A percentile compares a stretch with the other conserved stretches of the same genome.
phyloP scores from a whole-genome alignment of 805 yeast species.

The Candida pseudofarinosa region DNA sequence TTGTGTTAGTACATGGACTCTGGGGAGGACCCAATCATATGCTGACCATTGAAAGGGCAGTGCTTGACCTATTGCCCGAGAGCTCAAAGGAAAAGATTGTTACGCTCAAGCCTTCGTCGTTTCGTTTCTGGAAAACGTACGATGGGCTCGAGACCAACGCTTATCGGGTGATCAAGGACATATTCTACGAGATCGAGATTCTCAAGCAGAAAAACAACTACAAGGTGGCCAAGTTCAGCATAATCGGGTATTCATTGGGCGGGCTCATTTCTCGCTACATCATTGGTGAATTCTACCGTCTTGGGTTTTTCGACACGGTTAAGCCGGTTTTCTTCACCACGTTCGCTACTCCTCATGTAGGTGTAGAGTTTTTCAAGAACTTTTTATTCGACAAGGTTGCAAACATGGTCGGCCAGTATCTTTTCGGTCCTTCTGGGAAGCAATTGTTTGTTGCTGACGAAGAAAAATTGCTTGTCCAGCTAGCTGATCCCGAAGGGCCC shows the following conservation, averaged over 20 bases:
- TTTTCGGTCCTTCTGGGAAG: conserved; percentile 35
- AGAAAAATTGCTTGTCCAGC: conserved; percentile 42
- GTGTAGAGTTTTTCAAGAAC: conserved; percentile 33
- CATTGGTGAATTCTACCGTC: conserved; percentile 49
- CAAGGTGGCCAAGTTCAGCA: conserved; percentile 60
- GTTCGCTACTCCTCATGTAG: conserved; percentile 44
- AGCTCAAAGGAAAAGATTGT: conserved; percentile 24
- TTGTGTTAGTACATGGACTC: conserved; percentile 39
- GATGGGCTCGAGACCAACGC: conserved; percentile 38
- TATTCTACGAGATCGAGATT: conserved; percentile 38
- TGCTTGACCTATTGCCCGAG: conserved; percentile 22
- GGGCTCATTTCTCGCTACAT: conserved; percentile 81
- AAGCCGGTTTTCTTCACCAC: conserved; percentile 37
- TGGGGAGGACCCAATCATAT: conserved; percentile 44
- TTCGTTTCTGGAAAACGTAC: conserved; percentile 42
- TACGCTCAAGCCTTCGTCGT: conserved; percentile 35
- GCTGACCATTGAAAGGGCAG: conserved; percentile 31
- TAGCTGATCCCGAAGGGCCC: conserved; percentile 49
- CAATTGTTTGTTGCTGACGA: conserved; percentile 36
- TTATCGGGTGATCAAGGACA: conserved; percentile 30
- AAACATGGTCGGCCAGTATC: conserved; percentile 28
- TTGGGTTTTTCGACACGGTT: conserved; percentile 32
- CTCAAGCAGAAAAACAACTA: conserved; percentile 24
- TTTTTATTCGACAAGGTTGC: conserved; percentile 29
- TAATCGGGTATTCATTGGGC: conserved; percentile 87